Base-by-base conservation (phyloP, 176 grass and related monocot genomes). In the Zoysia pacifica region DNA sequence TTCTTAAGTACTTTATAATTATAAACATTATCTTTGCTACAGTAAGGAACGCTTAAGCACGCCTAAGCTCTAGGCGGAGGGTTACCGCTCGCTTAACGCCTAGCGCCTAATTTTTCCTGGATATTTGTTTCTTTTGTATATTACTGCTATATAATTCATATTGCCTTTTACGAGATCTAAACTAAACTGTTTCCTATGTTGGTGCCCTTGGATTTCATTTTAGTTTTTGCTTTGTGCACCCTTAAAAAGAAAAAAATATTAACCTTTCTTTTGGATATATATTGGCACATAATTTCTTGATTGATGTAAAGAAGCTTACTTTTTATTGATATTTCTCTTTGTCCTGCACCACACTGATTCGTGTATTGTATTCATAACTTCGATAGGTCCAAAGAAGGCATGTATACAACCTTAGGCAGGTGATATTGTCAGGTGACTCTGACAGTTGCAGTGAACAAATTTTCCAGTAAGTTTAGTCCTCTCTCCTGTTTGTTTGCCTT, bases 361-460 rank as follows among this genome's bases (percentile, higher is more conserved):
- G 61, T 67, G 50, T 44, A 58, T 43, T 65, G 37, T 69, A 64
- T 77, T 67, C 82, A 72, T 41, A 79, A 65, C 64, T 63, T 80
- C 67, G 60, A 61, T 82, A 97, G 95, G 95, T 97, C 72, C 95
- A 97, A 89, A 94, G 92, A 89, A 92, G 93, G 83, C 95, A 97
- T 81, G 84, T 97, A 11, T 94, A 97, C 84, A 93, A 87, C 74
- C 95, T 97, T 87, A 97, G 95, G 81, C 95, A 97, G 82, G 76
- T 92, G 67, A 97, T 97, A 92, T 86, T 97, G 87, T 90, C 91
- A 44, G 91, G 95, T 79, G 86, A 94, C 50, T 84, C 81, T 81
- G 87, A 88, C 81, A 97, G 87, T 81, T 94, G 89, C 82, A 81
- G 83, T 61, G 90, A 94, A 67, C 92, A 93, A 84, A 85, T 97